A percentile compares a stretch with the other conserved stretches of the same genome.
These are phyloP conservation scores for Ogataea methanolica DNA, from an alignment of 805 yeast genomes.

Conservation along the genomic window DNA sequence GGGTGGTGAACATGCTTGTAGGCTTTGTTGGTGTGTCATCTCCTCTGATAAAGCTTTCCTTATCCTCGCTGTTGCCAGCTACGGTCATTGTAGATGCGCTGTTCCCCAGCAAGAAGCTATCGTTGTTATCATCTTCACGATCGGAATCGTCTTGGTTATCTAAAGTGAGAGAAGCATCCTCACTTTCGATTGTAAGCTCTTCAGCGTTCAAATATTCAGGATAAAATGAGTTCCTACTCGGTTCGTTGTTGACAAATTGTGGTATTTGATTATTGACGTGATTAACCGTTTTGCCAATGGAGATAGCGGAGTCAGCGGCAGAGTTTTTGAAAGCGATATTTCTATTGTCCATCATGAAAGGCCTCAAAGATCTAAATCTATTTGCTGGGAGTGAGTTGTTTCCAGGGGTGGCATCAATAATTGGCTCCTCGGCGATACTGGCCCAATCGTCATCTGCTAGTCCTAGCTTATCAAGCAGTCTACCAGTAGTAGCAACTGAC, in stretches of 20 bases:
- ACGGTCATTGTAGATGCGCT: not conserved
- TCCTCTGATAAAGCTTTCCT: not conserved
- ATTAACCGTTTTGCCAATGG: slow-evolving; percentile 20
- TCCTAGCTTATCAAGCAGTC: slow-evolving; percentile 29
- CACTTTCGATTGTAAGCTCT: not conserved
- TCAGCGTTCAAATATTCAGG: slow-evolving; percentile 7
- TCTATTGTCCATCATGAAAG: slow-evolving; percentile 17
- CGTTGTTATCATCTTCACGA: slow-evolving; percentile 1
- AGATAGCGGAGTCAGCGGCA: slow-evolving; percentile 19
- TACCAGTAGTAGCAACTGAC: slow-evolving; percentile 26
- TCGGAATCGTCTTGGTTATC: not conserved
- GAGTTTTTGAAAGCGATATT: slow-evolving; percentile 10
- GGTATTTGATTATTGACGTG: slow-evolving; percentile 15
- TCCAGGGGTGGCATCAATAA: not conserved
- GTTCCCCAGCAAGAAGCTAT: not conserved
- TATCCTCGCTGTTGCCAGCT: not conserved
- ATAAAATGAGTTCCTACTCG: slow-evolving; percentile 14
- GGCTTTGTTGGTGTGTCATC: slow-evolving; percentile 1
- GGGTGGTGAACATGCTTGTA: not conserved
- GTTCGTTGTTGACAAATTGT: slow-evolving; percentile 4
- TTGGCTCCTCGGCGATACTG: slow-evolving; percentile 8
- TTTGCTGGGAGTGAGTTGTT: slow-evolving; percentile 23
- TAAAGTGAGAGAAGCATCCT: not conserved
- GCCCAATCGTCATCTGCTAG: slow-evolving; percentile 29
- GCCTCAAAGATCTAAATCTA: slow-evolving; percentile 28